These are phyloP conservation scores for Podila epigama DNA, from an alignment of 192 early-diverging fungal genomes.

Conservation along the genomic window DNA sequence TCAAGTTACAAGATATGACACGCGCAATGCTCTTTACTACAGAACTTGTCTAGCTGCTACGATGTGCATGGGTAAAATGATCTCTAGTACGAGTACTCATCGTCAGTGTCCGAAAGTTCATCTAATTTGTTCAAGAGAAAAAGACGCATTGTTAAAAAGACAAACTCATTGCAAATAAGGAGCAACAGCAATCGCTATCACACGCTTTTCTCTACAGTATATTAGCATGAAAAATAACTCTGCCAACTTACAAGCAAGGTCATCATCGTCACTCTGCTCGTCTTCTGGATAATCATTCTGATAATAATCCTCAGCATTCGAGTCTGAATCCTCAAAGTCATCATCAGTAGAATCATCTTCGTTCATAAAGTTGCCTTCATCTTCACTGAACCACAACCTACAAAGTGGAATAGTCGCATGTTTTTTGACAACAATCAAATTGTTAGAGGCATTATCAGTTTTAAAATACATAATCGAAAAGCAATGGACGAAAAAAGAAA, in stretches of 20 bases:
- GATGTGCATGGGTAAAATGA: background rate
- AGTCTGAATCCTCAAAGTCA: constrained; percentile 35
- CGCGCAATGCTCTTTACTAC: background rate
- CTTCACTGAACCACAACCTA: constrained; percentile 41
- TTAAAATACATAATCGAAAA: too few relatives aligned
- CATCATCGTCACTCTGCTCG: constrained; percentile 50
- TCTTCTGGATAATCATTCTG: constrained; percentile 84
- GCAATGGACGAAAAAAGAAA: too few relatives aligned
- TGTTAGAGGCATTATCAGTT: too few relatives aligned
- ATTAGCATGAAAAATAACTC: background rate
- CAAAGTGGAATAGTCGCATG: constrained; percentile 3
- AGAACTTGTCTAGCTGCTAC: too few relatives aligned
- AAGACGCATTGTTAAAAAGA: too few relatives aligned
- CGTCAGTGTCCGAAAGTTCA: background rate
- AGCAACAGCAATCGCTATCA: too few relatives aligned
- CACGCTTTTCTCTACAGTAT: background rate
- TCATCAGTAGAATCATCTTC: constrained; percentile 19
- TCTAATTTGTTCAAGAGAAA: background rate
- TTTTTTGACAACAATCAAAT: too few relatives aligned
- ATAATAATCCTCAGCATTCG: constrained; percentile 77
- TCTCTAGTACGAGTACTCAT: background rate
- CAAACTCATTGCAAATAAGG: too few relatives aligned
- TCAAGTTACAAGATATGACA: background rate
- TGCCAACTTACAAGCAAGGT: constrained; percentile 49
- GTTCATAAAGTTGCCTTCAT: constrained; percentile 30